Percentiles rank a stretch among this genome's conserved stretches.
Conservation (phyloP, 2,329 filamentous ascomycete species). For the Periconia digitata region DNA sequence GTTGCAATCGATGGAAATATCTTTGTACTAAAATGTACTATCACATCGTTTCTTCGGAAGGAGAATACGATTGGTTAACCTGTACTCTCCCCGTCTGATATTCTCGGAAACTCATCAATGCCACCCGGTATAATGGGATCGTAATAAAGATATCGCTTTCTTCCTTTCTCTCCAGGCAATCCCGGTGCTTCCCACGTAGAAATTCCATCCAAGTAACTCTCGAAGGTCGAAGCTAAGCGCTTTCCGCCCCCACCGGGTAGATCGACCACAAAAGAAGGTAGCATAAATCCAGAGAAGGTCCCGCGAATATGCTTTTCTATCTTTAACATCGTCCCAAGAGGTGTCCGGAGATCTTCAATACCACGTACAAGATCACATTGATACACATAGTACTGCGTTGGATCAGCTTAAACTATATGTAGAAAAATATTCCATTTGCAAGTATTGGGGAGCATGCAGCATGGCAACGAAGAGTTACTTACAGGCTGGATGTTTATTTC, state of each 20-base stretch:
- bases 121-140: too few species aligned
- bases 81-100: too few species aligned
- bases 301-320: slow-evolving; percentile 61
- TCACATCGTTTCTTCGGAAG: too few species aligned
- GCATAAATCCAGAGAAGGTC: slow-evolving; percentile 63
- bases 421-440: too few species aligned
- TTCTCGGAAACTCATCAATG: too few species aligned
- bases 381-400: slow-evolving; percentile 65
- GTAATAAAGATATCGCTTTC: slow-evolving; percentile 57
- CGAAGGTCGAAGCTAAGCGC: slow-evolving; percentile 56
- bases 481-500: slow-evolving; percentile 60
- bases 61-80: too few species aligned
- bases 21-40: too few species aligned
- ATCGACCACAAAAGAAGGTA: slow-evolving; percentile 64
- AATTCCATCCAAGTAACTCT: slow-evolving; percentile 57
- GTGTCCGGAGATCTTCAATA: slow-evolving; percentile 64
- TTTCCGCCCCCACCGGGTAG: slow-evolving; percentile 66
- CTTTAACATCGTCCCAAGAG: slow-evolving; percentile 60
- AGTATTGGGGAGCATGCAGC: too few species aligned
- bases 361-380: slow-evolving; percentile 64
- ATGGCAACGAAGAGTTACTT: too few species aligned
- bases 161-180: slow-evolving; percentile 45
- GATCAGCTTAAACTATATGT: too few species aligned
- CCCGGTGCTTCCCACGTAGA: slow-evolving; percentile 61
- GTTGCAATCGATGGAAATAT: too few species aligned